Conservation (phyloP, 192 early-diverging fungal genomes). For the Kappamyces sp. region DNA sequence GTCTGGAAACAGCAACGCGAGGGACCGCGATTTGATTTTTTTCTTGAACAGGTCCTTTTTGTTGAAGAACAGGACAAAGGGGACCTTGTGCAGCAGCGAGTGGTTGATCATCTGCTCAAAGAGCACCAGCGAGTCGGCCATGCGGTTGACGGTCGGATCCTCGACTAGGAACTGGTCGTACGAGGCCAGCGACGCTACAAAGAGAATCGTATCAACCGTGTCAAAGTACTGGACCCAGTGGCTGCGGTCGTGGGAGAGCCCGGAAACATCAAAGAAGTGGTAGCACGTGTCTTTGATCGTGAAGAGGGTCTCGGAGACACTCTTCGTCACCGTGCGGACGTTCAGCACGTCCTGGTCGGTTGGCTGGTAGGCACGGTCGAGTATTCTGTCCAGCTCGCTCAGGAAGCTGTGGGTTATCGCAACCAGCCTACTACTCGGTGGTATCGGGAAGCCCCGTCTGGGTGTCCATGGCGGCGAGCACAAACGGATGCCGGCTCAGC, state of each 20-base stretch:
- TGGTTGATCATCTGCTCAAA: constrained; percentile 15
- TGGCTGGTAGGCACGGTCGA: too few species aligned
- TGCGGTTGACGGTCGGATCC: constrained; percentile 14
- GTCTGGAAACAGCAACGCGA: constrained; percentile 20
- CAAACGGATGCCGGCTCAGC: too few species aligned
- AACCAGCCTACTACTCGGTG: too few species aligned
- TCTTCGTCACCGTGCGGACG: too few species aligned
- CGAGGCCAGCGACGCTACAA: constrained; percentile 13
- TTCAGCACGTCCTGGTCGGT: too few species aligned
- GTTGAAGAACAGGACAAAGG: constrained; percentile 33
- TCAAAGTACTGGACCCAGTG: constrained; percentile 20
- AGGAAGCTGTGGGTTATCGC: too few species aligned
- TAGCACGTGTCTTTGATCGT: too few species aligned
- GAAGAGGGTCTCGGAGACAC: too few species aligned
- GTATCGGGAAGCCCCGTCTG: too few species aligned
- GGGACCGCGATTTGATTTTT: constrained; percentile 3
- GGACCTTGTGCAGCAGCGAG: constrained; percentile 2
- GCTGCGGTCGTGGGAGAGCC: not conserved
- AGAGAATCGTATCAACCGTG: constrained; percentile 8
- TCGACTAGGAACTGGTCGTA: constrained; percentile 19
- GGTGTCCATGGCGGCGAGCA: too few species aligned
- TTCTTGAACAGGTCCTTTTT: constrained; percentile 33
- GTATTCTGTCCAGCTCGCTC: too few species aligned
- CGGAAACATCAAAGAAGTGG: constrained; percentile 19
- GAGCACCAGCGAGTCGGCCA: constrained; percentile 16